These are phyloP conservation scores for Aureobasidium sp. DNA, from an alignment of 2,329 filamentous ascomycete species.

Conservation along the genomic window DNA sequence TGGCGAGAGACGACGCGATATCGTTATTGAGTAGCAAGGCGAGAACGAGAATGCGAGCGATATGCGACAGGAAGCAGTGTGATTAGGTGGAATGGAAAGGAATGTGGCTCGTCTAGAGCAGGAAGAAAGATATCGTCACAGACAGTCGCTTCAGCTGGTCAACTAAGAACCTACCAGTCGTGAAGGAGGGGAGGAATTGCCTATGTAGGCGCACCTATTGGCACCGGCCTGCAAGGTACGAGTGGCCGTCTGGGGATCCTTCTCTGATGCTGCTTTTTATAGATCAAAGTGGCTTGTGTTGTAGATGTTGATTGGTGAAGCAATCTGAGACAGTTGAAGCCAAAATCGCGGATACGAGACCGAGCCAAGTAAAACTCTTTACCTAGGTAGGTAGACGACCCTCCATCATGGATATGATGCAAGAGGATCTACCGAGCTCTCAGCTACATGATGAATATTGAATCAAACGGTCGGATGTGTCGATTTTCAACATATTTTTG, in stretches of 20 bases:
- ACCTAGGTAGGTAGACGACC: background rate
- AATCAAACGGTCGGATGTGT: background rate
- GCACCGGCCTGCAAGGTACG: slow-evolving; percentile 9
- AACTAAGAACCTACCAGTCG: slow-evolving; percentile 1
- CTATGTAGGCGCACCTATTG: slow-evolving; percentile 4
- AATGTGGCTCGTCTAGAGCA: background rate
- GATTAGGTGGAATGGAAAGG: background rate
- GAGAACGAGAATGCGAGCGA: background rate
- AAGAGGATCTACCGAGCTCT: background rate
- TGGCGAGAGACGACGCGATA: background rate
- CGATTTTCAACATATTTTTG: background rate
- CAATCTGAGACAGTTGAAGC: background rate
- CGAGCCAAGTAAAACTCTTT: slow-evolving; percentile 6
- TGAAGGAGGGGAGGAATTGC: background rate
- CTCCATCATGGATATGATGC: background rate
- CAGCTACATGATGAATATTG: background rate
- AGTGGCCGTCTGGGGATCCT: slow-evolving; percentile 7
- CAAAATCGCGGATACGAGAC: slow-evolving; percentile 2
- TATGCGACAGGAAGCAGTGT: background rate
- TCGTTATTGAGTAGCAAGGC: background rate
- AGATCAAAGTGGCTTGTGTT: background rate
- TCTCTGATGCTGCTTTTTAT: slow-evolving; percentile 9
- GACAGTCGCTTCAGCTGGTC: background rate
- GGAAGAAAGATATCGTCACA: background rate
- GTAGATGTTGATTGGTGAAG: background rate